Evolutionary conservation across 805 yeast genomes (phyloP).

Genomic region (Candida michaelii): DNA sequence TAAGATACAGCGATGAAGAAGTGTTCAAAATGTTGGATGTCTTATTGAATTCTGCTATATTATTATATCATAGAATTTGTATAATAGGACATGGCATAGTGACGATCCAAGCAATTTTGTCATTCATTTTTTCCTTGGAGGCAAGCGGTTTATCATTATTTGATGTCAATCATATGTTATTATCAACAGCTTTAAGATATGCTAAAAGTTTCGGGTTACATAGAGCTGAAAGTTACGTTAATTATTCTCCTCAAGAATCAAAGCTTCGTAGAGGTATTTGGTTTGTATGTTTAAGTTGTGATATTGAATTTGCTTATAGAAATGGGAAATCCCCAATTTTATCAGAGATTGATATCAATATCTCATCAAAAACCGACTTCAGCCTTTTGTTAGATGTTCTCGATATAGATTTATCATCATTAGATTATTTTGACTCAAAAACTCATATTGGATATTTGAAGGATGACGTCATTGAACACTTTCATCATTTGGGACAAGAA

Average conservation of each 20-base stretch:
- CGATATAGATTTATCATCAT: neutral
- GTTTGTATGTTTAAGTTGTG: conserved; percentile 35
- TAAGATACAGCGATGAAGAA: conserved; percentile 10
- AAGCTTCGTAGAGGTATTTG: conserved; percentile 28
- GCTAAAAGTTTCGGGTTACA: conserved; percentile 45
- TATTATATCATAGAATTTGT: conserved; percentile 51
- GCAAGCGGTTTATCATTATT: conserved; percentile 21
- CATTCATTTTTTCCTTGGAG: conserved; percentile 42
- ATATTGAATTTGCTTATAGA: conserved; percentile 38
- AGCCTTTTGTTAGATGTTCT: neutral
- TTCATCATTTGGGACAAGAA: conserved; percentile 1
- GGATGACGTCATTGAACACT: neutral
- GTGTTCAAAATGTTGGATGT: conserved; percentile 16
- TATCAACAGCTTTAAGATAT: conserved; percentile 34
- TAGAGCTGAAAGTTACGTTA: conserved; percentile 27
- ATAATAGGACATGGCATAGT: conserved; percentile 50
- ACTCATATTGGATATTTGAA: conserved; percentile 6
- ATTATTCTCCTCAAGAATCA: conserved; percentile 20
- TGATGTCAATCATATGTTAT: conserved; percentile 28
- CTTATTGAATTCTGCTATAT: conserved; percentile 35
- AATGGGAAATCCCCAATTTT: conserved; percentile 40
- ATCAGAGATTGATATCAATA: conserved; percentile 15
- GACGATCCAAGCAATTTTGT: conserved; percentile 51
- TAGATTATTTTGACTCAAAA: conserved; percentile 9
- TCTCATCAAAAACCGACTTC: conserved; percentile 7